These are phyloP conservation scores for Danielia reshetovae DNA, from an alignment of 805 yeast genomes.

Conservation along the genomic window DNA sequence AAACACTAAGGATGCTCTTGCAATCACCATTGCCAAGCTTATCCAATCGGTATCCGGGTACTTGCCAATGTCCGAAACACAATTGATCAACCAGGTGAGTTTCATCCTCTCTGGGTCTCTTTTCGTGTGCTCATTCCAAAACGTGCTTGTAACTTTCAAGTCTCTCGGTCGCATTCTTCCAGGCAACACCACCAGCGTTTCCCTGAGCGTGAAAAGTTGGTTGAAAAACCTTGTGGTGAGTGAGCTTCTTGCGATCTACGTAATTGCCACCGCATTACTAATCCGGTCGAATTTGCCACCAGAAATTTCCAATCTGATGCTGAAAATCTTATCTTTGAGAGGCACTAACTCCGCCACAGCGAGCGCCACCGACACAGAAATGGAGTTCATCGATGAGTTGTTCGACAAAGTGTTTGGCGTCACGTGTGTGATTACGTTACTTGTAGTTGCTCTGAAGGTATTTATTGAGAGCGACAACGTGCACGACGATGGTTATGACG, in stretches of 20 bases:
- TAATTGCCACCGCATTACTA: slow-evolving; percentile 48
- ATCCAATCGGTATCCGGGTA: slow-evolving; percentile 23
- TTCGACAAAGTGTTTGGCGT: slow-evolving; percentile 49
- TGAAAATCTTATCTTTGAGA: slow-evolving; percentile 34
- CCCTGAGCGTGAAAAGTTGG: slow-evolving; percentile 23
- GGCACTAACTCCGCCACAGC: slow-evolving; percentile 13
- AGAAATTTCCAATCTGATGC: slow-evolving; percentile 38
- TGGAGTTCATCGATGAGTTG: slow-evolving; percentile 48
- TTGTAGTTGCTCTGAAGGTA: slow-evolving; percentile 19
- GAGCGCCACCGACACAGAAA: slow-evolving; percentile 28
- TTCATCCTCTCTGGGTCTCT: slow-evolving; percentile 55
- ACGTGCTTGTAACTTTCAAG: slow-evolving; percentile 57
- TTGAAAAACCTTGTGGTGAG: slow-evolving; percentile 35
- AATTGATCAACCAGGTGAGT: slow-evolving; percentile 42
- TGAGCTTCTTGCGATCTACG: slow-evolving; percentile 48
- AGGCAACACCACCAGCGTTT: slow-evolving; percentile 13
- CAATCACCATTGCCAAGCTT: slow-evolving; percentile 44
- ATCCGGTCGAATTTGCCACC: slow-evolving; percentile 47
- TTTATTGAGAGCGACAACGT: slow-evolving; percentile 14
- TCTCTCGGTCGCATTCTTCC: slow-evolving; percentile 41
- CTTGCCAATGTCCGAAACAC: slow-evolving; percentile 33
- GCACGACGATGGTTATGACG: slow-evolving; percentile 26
- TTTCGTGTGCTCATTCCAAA: slow-evolving; percentile 61
- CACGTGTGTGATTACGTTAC: slow-evolving; percentile 34
- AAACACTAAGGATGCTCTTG: slow-evolving; percentile 42